Evolutionary conservation across 768 basidiomycete species (phyloP).

Genomic region (Leccinum barrowsii): DNA sequence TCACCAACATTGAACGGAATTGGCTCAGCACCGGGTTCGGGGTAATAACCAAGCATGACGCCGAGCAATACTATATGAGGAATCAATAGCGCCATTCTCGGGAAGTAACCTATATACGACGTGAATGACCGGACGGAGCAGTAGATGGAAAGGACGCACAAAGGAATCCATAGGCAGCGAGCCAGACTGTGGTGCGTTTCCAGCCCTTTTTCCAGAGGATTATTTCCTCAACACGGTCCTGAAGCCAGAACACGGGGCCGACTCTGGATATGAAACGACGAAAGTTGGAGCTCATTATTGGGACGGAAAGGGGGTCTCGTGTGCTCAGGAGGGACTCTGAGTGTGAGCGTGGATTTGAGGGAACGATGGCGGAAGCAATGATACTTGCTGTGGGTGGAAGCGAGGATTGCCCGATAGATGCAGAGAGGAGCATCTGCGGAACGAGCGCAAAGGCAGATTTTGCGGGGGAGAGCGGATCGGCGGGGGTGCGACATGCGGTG

Average conservation of each 20-base stretch:
- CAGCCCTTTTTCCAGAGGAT: conserved; percentile 77
- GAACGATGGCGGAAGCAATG: conserved; percentile 20
- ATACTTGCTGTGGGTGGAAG: conserved; percentile 4
- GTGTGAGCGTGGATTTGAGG: conserved; percentile 17
- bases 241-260: conserved; percentile 85
- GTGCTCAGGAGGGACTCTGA: conserved; percentile 43
- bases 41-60: conserved; percentile 66
- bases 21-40: conserved; percentile 34
- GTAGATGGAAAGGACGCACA: conserved; percentile 47
- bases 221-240: conserved; percentile 84
- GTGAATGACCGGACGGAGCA: neutral
- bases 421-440: conserved; percentile 37
- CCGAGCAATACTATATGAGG: conserved; percentile 62
- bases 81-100: conserved; percentile 63
- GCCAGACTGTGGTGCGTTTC: conserved; percentile 70
- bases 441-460: conserved; percentile 35
- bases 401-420: conserved; percentile 1
- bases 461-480: conserved; percentile 21
- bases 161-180: conserved; percentile 72
- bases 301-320: conserved; percentile 70
- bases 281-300: conserved; percentile 62
- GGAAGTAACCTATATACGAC: conserved; percentile 61
- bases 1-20: conserved; percentile 44
- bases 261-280: conserved; percentile 71
- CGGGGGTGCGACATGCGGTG: neutral